Base-by-base conservation (phyloP, 768 basidiomycete genomes). In the Lyophyllum decastes region DNA sequence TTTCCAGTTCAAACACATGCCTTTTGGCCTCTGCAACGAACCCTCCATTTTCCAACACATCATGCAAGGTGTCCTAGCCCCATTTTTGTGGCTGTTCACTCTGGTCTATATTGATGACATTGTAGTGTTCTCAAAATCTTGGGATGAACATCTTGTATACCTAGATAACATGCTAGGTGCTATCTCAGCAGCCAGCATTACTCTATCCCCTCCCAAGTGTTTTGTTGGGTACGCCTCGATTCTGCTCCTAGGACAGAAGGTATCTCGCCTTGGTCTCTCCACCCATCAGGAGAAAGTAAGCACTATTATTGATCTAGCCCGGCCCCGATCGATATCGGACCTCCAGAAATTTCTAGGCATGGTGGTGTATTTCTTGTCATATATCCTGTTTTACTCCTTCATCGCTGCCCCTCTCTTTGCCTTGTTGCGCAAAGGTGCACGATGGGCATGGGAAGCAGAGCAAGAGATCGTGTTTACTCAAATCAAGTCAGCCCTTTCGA, bases 61-160 rank as follows among this genome's bases (percentile, higher is more conserved):
- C 2, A 79, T 81, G 77, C 74, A 78, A 34, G 52, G 52, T 10
- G 58, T 77, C 0, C 61, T 78, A 0, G 62, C 73, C 0, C 73
- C 72, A 0, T 77, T 61, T 49, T 60, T 79, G 4, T 77, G 76
- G 76, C 54, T 76, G 0, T 77, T 78, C 49, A 56, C 73, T 1
- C 48, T 76, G 16, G 77, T 78, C 0, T 80, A 79, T 44, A 76
- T 79, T 7, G 74, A 80, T 44, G 71, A 80, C 46, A 78, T 79
- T 1, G 68, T 78, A 0, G 66, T 78, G 0, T 78, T 67, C 52
- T 73, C 71, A 0, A 40, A 52, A 27, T 59, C 54, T 0, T 68
- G 68, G 2, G 58, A 72, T 0, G 68, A 77, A 1, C 75, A 79
- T 55, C 0, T 72, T 1, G 0, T 44, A 1, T 72, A 76, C 49